A percentile compares a stretch with the other conserved stretches of the same genome.
phyloP scores from a whole-genome alignment of 1,284 basidiomycete genomes.

The Apiotrichum veenhuisii region DNA sequence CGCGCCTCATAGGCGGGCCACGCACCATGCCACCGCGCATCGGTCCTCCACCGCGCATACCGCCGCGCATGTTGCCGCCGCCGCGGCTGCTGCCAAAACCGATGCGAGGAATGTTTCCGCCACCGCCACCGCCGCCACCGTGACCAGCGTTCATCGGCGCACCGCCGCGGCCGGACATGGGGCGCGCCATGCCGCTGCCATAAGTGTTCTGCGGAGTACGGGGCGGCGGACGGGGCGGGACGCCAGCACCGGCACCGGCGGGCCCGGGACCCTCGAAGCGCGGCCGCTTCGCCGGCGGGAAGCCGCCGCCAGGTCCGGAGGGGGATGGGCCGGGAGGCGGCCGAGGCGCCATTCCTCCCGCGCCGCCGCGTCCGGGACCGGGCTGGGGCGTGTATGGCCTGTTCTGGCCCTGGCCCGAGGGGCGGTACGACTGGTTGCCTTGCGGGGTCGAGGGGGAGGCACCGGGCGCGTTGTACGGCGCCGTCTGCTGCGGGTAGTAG shows the following conservation, averaged over 20 bases:
- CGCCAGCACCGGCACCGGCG: slow-evolving; percentile 16
- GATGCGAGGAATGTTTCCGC: slow-evolving; percentile 13
- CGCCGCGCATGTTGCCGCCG: slow-evolving; percentile 49
- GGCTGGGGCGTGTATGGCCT: slow-evolving; percentile 33
- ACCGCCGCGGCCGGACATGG: slow-evolving; percentile 41
- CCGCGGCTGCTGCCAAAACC: slow-evolving; percentile 43
- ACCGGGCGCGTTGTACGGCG: not conserved
- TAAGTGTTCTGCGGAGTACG: slow-evolving; percentile 4
- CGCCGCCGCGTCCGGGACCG: not conserved
- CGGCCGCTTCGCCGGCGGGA: slow-evolving; percentile 63
- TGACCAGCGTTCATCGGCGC: not conserved
- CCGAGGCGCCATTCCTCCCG: not conserved
- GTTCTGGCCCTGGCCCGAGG: slow-evolving; percentile 20
- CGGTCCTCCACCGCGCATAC: slow-evolving; percentile 13
- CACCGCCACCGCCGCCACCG: slow-evolving; percentile 8
- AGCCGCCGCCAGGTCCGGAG: slow-evolving; percentile 18
- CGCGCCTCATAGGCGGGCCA: slow-evolving; percentile 7
- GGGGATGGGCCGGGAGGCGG: slow-evolving; percentile 9
- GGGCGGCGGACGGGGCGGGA: slow-evolving; percentile 23
- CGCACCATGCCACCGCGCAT: slow-evolving; percentile 16
- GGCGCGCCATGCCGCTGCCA: slow-evolving; percentile 16
- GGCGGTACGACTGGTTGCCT: slow-evolving; percentile 16
- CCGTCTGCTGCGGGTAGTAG: slow-evolving; percentile 16
- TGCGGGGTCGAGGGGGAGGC: not conserved
- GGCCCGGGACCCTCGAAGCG: slow-evolving; percentile 67